A percentile compares a stretch with the other conserved stretches of the same genome.
Conservation (phyloP, 1,284 basidiomycete species). For the Rhodotorula sp. region DNA sequence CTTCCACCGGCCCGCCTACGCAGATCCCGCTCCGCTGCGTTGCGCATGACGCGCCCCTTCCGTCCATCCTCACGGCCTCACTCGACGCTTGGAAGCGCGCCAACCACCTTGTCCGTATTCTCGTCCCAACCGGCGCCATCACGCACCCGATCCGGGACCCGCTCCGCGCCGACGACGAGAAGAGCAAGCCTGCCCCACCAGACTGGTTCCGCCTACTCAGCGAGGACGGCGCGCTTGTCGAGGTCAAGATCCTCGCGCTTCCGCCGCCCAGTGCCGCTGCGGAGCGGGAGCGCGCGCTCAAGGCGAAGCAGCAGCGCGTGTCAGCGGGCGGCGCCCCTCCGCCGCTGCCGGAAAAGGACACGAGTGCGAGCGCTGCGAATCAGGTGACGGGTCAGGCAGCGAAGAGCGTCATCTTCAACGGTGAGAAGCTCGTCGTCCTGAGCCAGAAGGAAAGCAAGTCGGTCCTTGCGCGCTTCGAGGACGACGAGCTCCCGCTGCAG, state of each 20-base stretch:
- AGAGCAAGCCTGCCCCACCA: constrained; percentile 37
- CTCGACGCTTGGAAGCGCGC: constrained; percentile 42
- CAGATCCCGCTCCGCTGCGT: constrained; percentile 36
- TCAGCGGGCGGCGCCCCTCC: background rate
- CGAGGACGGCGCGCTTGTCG: constrained; percentile 61
- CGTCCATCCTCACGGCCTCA: constrained; percentile 41
- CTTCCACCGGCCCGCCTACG: background rate
- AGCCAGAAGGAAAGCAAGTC: constrained; percentile 48
- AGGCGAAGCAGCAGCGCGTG: background rate
- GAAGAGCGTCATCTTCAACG: constrained; percentile 36
- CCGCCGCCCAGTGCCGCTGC: constrained; percentile 7
- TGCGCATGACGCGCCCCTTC: constrained; percentile 41
- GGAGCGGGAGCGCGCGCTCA: background rate
- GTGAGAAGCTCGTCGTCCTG: constrained; percentile 72
- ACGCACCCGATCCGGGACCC: constrained; percentile 40
- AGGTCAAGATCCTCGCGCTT: constrained; percentile 60
- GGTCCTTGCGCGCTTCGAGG: constrained; percentile 65
- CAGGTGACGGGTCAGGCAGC: constrained; percentile 55
- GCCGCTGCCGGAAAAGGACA: constrained; percentile 42
- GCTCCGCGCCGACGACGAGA: constrained; percentile 37
- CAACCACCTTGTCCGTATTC: constrained; percentile 41
- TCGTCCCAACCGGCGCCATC: constrained; percentile 35
- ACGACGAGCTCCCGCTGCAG: constrained; percentile 60
- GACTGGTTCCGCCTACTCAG: constrained; percentile 37
- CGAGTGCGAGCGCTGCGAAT: constrained; percentile 54